Percentiles rank a stretch among this genome's conserved stretches.
phyloP scores from a whole-genome alignment of 139 green algal genomes.

The Chlorella sp. region DNA sequence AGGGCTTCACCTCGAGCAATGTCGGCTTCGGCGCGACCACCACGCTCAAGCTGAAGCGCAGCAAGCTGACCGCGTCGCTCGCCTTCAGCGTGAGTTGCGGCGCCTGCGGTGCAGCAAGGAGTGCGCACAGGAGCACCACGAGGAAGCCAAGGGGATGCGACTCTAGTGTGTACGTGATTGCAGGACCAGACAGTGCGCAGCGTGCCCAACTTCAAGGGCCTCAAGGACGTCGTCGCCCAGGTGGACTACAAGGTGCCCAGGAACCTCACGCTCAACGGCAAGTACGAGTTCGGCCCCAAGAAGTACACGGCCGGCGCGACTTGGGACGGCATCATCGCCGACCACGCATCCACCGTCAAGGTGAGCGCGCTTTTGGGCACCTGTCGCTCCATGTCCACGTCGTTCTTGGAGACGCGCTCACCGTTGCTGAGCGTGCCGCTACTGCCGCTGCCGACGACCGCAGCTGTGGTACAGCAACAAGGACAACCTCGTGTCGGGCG shows the following conservation, averaged over 20 bases:
- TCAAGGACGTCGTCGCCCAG: slow-evolving; percentile 15
- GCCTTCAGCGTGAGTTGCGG: background rate
- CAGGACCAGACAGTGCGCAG: no score
- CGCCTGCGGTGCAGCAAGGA: no score
- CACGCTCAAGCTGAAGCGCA: background rate
- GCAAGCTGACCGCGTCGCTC: background rate
- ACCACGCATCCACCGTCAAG: slow-evolving; percentile 20
- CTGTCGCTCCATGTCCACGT: background rate
- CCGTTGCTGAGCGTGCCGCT: background rate
- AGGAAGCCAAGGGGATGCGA: no score
- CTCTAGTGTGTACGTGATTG: no score
- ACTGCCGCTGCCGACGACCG: background rate
- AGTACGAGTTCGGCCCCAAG: slow-evolving; percentile 27
- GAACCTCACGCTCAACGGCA: slow-evolving; percentile 16
- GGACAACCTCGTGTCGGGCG: slow-evolving; percentile 17
- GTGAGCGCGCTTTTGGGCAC: no score
- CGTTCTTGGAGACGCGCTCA: background rate
- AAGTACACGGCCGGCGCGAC: slow-evolving; percentile 24
- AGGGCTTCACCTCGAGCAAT: background rate
- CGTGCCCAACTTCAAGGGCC: slow-evolving; percentile 5
- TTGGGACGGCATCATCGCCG: slow-evolving; percentile 9
- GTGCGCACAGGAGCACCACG: no score
- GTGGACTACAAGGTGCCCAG: slow-evolving; percentile 16
- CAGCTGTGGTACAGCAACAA: slow-evolving; percentile 24
- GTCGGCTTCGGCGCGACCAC: background rate